A percentile compares a stretch with the other conserved stretches of the same genome.
These are phyloP conservation scores for Stylosanthes scabra DNA, from an alignment of 331 rosid genomes.

Conservation along the genomic window DNA sequence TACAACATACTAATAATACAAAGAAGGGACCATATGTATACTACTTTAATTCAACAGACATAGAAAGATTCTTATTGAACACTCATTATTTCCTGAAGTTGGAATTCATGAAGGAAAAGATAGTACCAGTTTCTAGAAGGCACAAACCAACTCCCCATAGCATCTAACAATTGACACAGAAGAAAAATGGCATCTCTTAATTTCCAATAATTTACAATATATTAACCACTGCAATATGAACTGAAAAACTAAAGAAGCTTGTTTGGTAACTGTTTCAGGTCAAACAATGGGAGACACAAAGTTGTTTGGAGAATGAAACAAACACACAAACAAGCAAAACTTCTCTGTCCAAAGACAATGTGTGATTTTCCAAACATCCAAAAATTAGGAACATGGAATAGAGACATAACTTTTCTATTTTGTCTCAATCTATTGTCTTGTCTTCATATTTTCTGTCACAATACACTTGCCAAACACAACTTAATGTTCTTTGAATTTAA, in stretches of 20 bases:
- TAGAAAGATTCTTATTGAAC: background rate
- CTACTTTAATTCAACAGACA: background rate
- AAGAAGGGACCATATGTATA: background rate
- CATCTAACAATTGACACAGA: conserved; percentile 1
- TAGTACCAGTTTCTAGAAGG: background rate
- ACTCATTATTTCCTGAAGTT: background rate
- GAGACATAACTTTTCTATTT: too few species aligned
- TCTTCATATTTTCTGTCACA: too few species aligned
- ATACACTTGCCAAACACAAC: too few species aligned
- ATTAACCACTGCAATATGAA: background rate
- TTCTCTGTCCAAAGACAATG: too few species aligned
- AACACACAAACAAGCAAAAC: too few species aligned
- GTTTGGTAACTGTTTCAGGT: too few species aligned
- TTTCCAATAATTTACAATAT: background rate
- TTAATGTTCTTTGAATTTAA: background rate
- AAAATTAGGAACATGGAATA: too few species aligned
- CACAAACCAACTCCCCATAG: background rate
- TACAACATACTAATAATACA: background rate
- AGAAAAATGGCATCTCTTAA: background rate
- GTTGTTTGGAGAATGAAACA: too few species aligned
- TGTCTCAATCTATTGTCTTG: too few species aligned
- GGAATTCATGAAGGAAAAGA: background rate
- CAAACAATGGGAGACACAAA: too few species aligned
- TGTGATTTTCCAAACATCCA: too few species aligned
- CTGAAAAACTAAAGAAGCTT: background rate